Evolutionary conservation across 148 eudicot genomes (phyloP), one percentile per base, ranked within the genome.

Genomic region (Rhododendron henanense): DNA sequence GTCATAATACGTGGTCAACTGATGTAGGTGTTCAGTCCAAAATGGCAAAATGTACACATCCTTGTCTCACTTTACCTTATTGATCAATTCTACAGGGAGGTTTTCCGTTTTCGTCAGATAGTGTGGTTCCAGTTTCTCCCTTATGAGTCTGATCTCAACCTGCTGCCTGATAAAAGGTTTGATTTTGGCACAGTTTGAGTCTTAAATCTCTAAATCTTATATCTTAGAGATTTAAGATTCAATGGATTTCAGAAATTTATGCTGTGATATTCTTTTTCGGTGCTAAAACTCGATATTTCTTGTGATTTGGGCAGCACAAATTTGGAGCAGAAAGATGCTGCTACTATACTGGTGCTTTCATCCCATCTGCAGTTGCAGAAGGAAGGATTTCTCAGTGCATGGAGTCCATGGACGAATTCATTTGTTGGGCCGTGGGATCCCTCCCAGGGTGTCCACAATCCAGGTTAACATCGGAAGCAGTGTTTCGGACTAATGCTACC

Each of bases 401-500:
- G 99, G 99, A 92, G 28, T 28, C 28, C 28, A 28, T 96, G 3
- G 95, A 94, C 28, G 28, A 28, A 28, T 88, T 95, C 94, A 61
- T 95, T 96, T 92, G 98, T 96, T 65, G 99, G 99, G 48, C 98
- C 98, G 35, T 96, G 99, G 99, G 99, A 96, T 87, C 99, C 99
- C 84, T 96, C 98, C 28, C 28, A 96, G 92, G 99, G 99, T 35
- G 74, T 91, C 48, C 98, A 96, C 87, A 96, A 96, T 88, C 11
- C 99, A 75, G 99, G 99, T 96, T 90, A 84, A 80, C 39, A 63
- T 55, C 63, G 16, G 55, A 57, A 33, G 51, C 37, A 31, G 51
- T 82, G 63, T 50, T 85, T 74, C 3, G 18, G 47, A 23, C 75
- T 83, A 39, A 50, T n/a, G 65, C 23, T 53, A 50, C 76, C 28